Evolutionary conservation across 495 filamentous ascomycete species (phyloP).

Genomic region (Trichoderma gamsii): DNA sequence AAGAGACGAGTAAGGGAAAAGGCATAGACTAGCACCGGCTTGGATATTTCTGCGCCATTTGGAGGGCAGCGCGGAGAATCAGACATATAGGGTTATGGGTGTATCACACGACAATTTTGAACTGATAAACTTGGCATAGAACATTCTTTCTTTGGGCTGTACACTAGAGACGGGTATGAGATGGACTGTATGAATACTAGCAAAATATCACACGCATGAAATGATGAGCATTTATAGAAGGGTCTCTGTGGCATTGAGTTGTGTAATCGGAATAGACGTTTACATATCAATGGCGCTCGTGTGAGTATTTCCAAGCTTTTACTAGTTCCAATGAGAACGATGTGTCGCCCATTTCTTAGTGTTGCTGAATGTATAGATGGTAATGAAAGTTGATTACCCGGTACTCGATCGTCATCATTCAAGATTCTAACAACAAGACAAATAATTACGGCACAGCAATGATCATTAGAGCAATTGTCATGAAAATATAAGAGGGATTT

Average conservation of each 20-base stretch:
- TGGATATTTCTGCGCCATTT: background rate
- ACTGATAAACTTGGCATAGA: conserved; percentile 1
- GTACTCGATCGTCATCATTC: background rate
- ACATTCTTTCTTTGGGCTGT: background rate
- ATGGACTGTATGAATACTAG: background rate
- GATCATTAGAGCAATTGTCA: too few relatives aligned
- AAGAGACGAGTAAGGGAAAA: background rate
- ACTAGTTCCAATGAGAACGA: too few relatives aligned
- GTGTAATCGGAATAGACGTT: background rate
- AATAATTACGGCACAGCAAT: too few relatives aligned
- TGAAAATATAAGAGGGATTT: too few relatives aligned
- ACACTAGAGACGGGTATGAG: background rate
- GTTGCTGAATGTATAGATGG: too few relatives aligned
- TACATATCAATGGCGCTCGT: too few relatives aligned
- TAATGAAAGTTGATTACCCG: background rate
- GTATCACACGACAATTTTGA: background rate
- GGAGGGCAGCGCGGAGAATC: background rate
- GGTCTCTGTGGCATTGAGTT: background rate
- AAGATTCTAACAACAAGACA: too few relatives aligned
- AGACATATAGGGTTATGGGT: background rate
- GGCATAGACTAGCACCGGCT: background rate
- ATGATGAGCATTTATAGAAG: background rate
- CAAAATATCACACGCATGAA: conserved; percentile 9
- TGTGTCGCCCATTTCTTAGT: too few relatives aligned
- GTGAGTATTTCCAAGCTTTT: too few relatives aligned